Conservation (phyloP, 306 rosid genomes). For the Fragaria vesca region DNA sequence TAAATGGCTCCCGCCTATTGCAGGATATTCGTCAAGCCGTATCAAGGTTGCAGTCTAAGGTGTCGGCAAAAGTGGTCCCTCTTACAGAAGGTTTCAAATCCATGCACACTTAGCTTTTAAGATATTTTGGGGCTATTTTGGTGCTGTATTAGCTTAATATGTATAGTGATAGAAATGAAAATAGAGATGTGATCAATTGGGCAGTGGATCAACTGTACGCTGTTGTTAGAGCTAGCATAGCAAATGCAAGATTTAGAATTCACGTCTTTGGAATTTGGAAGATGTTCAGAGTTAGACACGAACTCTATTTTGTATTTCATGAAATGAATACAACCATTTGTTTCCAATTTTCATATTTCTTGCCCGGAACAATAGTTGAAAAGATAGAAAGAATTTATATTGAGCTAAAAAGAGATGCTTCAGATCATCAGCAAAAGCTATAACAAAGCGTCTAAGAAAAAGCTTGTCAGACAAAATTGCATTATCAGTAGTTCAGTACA, state of each 20-base stretch:
- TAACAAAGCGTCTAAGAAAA: neutral
- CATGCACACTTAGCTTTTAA: constrained; percentile 37
- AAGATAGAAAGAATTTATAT: neutral
- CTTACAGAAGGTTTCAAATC: constrained; percentile 92
- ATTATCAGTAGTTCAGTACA: neutral
- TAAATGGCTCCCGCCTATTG: neutral
- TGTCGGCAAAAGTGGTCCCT: constrained; percentile 78
- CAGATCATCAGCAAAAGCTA: neutral
- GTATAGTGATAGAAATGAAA: neutral
- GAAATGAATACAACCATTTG: neutral
- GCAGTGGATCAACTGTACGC: neutral
- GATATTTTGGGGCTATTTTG: constrained; percentile 3
- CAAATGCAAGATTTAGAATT: neutral
- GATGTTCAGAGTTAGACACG: neutral
- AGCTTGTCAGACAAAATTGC: neutral
- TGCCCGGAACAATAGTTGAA: neutral
- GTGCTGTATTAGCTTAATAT: neutral
- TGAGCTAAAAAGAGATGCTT: neutral
- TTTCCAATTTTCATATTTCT: neutral
- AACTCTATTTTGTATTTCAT: neutral
- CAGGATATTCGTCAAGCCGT: constrained; percentile 88
- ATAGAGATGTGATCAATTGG: neutral
- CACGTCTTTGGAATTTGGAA: neutral
- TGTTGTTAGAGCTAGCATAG: constrained; percentile 7
- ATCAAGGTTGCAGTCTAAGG: constrained; percentile 70